Base-by-base conservation (phyloP, 1,139 yeast genomes). In the Pichia sp. region DNA sequence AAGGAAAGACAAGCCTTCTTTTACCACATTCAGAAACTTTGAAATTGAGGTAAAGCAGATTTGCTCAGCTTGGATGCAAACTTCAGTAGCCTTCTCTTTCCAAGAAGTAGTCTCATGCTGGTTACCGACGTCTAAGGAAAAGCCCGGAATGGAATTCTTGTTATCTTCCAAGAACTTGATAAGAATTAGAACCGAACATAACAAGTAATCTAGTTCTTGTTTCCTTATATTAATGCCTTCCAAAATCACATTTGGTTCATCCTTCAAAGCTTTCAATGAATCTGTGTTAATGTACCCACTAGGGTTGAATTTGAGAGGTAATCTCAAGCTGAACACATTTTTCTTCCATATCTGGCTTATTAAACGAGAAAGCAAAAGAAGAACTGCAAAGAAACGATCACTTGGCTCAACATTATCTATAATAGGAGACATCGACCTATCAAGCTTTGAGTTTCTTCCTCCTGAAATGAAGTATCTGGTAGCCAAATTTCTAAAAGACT, bases 341-440 rank as follows among this genome's bases (percentile, higher is more conserved):
- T 64, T 65, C 38, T 70, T 70, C 99, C 99, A 93, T 37, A 76
- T 65, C 23, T 78, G 79, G 45, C 93, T 70, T 48, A 91, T 74
- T 16, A 87, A 60, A 51, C 98, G 73, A 1, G 95, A 72, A 25
- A 87, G 63, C 41, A 88, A 72, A 30, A 87, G 69, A 15, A 93
- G 79, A n/a, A 87, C 73, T 34, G 96, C 97, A 57, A 86, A 91
- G 51, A 88, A 87, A 46, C 96, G 67, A 48, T 95, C 95, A 60
- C 96, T 84, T 45, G 91, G 68, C 24, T 85, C 74, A 9, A 91
- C 95, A 52, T 81, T 79, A 47, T 81, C 87, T 31, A 80, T 69
- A 23, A 63, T 49, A 1, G 60, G 56, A n/a, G 52, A 53, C 33
- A 49, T 50, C 32, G 49, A 53, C 42, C 47, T 67, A 63, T 33